Evolutionary conservation across 2,329 filamentous ascomycete species (phyloP), one percentile per base, ranked within the genome.

Genomic region (Curvularia eragrostidis): DNA sequence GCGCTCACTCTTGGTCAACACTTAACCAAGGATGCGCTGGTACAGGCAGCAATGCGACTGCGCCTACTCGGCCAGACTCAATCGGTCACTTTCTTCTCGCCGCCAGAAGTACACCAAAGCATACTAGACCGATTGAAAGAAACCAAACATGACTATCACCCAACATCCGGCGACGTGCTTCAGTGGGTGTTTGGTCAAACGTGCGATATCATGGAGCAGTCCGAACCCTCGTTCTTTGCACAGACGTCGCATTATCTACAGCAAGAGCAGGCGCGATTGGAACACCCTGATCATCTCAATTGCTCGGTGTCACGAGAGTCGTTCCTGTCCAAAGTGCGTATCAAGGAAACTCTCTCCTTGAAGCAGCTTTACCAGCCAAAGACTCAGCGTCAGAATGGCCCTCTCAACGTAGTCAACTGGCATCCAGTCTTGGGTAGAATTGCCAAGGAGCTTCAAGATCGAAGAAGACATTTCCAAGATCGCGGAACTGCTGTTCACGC

Each of bases 41-140:
- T 87, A 0, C 86, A 89, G 85, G 87, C 87, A 52, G 86, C 87
- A 0, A 90, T 90, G 87, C 77, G 88, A 57, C 72, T 90, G 0
- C 80, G 88, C 1, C 83, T 89, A 44, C 76, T 91, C 0, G 81
- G 76, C 0, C 79, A 78, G 1, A 84, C 83, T 0, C 87, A 90
- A 54, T 83, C 83, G 0, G 69, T 89, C 0, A 73, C 75, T 0
- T 83, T 83, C 48, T 80, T 86, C 19, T 81, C 83, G 0, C 85
- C 87, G 0, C 84, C 83, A 0, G 87, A 89, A 65, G 86, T 89
- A 0, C 80, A 88, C 32, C 83, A 85, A 26, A 87, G 83, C 58
- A 88, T 90, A 30, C 63, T 83, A 0, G 83, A 72, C 43, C 53
- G 49, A n/a, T 21, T 48, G 34, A 21, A 13, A 2, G 10, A 24